These are phyloP conservation scores for Ustilago cynodontis DNA, from an alignment of 1,284 basidiomycete genomes.

Conservation along the genomic window DNA sequence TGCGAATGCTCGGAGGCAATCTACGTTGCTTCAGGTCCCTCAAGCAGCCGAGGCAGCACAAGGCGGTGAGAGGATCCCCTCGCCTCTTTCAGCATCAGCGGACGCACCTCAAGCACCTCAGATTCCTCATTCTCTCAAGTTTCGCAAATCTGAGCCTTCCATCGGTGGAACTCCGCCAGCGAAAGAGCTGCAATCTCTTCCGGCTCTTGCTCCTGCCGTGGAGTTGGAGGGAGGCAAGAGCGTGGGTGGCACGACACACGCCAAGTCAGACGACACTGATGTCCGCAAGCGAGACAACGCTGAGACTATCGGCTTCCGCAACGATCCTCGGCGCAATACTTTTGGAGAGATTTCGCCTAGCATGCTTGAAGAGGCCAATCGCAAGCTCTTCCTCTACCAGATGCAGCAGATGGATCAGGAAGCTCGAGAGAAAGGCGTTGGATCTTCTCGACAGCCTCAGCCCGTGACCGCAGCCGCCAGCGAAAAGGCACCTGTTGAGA, in stretches of 20 bases:
- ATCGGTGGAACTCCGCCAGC: slow-evolving; percentile 11
- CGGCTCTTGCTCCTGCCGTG: not conserved
- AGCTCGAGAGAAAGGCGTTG: slow-evolving; percentile 20
- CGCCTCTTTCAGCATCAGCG: slow-evolving; percentile 28
- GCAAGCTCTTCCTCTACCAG: slow-evolving; percentile 39
- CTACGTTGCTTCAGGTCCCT: slow-evolving; percentile 24
- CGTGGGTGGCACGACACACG: slow-evolving; percentile 18
- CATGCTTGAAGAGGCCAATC: slow-evolving; percentile 46
- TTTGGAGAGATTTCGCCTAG: slow-evolving; percentile 32
- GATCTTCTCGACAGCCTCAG: slow-evolving; percentile 21
- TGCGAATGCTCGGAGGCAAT: slow-evolving; percentile 30
- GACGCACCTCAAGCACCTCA: slow-evolving; percentile 35
- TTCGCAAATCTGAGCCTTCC: slow-evolving; percentile 23
- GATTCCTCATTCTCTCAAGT: slow-evolving; percentile 35
- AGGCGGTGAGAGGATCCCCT: slow-evolving; percentile 19
- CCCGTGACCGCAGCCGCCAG: not conserved
- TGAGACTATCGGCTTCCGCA: slow-evolving; percentile 12
- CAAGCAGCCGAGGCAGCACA: not conserved
- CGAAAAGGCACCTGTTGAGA: not conserved
- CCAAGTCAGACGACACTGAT: slow-evolving; percentile 44
- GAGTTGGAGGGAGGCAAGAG: slow-evolving; percentile 17
- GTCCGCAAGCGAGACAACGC: slow-evolving; percentile 18
- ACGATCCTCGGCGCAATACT: slow-evolving; percentile 36
- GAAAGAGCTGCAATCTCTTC: not conserved
- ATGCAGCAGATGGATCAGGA: slow-evolving; percentile 37